Conservation (phyloP, 495 filamentous ascomycete genomes). For the Penicillium goetzii region DNA sequence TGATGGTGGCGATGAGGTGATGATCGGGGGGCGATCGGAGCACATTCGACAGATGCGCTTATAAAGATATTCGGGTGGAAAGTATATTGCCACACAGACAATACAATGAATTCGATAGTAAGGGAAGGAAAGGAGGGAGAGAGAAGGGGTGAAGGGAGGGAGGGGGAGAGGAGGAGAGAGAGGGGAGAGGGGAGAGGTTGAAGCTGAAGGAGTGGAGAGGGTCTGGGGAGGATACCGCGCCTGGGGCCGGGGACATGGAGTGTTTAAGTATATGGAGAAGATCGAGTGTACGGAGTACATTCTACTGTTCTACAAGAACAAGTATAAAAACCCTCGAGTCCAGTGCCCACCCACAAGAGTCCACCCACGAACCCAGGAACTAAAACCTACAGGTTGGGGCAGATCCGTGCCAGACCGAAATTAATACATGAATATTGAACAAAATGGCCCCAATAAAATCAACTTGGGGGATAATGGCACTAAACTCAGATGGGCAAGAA, state of each 20-base stretch:
- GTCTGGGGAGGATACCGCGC: constrained; percentile 19
- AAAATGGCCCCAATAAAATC: constrained; percentile 6
- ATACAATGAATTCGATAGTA: not conserved
- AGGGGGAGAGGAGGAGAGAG: constrained; percentile 10
- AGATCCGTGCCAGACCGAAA: constrained; percentile 16
- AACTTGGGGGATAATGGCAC: constrained; percentile 10
- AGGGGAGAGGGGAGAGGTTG: constrained; percentile 7
- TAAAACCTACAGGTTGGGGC: constrained; percentile 16
- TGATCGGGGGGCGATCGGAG: constrained; percentile 22
- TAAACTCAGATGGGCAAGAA: constrained; percentile 13
- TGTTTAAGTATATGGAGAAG: constrained; percentile 30
- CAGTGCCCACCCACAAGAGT: not conserved
- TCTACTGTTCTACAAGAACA: not conserved
- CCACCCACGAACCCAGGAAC: constrained; percentile 12
- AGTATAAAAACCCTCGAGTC: constrained; percentile 4
- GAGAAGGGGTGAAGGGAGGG: constrained; percentile 4
- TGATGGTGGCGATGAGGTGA: constrained; percentile 20
- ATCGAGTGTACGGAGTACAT: not conserved
- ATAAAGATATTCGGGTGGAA: constrained; percentile 5
- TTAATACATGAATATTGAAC: not conserved
- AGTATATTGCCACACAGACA: constrained; percentile 13
- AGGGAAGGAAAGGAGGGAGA: constrained; percentile 6
- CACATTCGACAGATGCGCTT: constrained; percentile 23
- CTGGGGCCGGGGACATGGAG: constrained; percentile 23
- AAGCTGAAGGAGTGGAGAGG: constrained; percentile 36